Base-by-base conservation (phyloP, 495 filamentous ascomycete species). In the Podospora pseudopauciseta region DNA sequence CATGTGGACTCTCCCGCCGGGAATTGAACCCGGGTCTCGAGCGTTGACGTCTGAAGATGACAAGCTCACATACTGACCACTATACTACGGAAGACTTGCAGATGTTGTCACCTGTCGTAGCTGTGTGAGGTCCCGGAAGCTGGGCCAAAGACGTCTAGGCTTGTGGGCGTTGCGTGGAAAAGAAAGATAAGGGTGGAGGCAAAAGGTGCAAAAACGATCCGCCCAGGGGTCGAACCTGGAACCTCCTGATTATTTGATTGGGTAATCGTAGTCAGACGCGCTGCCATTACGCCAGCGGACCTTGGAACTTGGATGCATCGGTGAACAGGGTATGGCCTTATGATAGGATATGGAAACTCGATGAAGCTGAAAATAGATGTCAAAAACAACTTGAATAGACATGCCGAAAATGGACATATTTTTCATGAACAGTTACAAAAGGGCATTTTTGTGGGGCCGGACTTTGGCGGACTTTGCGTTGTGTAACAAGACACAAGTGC, bases 61-160 rank as follows among this genome's bases (percentile, higher is more conserved):
- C 55, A 58, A 58, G 55, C 55, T 58, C 55, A 58, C 55, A 58
- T 58, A 58, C 55, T 58, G 55, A 58, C 55, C 55, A 58, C 55
- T 58, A 58, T 58, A 58, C 55, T 58, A 58, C 55, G 55, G 55
- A 58, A 58, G 55, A 58, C 6, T 58, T 58, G 2, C 55, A 58
- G 55, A 26, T 58, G 55, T 58, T 4, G 13, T 58, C 55, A 58
- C 18, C n/a, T 58, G 55, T 20, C 18, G 55, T 58, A 58, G 55
- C 11, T 58, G 55, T 20, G 55, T 4, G 5, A 19, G 18, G 0
- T 19, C 5, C 1, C 55, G 55, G 13, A 58, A 15, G 7, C 3
- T 58, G 55, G 55, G 55, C 23, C 20, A 4, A 58, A 49, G 39
- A 7, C 7, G 30, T 4, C 30, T 32, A 5, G 7, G 39, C 13